Evolutionary conservation across 805 yeast genomes (phyloP), one percentile per base, ranked within the genome.

Genomic region (Sugiyamaella smithiae): DNA sequence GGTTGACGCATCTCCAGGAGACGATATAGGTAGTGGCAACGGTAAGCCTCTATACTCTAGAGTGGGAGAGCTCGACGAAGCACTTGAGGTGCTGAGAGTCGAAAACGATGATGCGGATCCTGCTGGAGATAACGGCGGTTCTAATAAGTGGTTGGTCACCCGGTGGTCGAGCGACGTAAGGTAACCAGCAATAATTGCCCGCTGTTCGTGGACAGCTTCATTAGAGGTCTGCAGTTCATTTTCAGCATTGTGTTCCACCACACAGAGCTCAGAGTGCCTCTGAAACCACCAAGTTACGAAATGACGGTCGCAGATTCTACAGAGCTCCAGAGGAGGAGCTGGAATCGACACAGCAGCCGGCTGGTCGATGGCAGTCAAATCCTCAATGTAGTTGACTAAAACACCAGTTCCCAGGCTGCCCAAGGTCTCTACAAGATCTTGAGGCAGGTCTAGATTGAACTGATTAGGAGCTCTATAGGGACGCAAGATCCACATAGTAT

Each of bases 281-380:
- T 91, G 99, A 33, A 93, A 72, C 85, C 95, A 93, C 99, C 99
- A 93, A 3, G 89, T 85, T 3, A 96, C 97, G n/a, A 89, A 82
- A 42, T 77, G 77, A 25, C 82, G 81, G 61, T 93, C 99, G 67
- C 99, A 93, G 23, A 93, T 89, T 42, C 97, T 76, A 65, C 99
- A 93, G 26, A 93, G 69, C 31, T 86, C 88, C 49, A 81, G 75
- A 20, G 83, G 82, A 1, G 96, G 97, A n/a, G 80, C 76, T 0
- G 96, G 95, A 0, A 88, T 50, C 23, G 57, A 47, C 20, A 49
- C 51, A 74, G 50, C 85, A 56, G 84, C 85, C 2, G 81, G 72
- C 12, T 83, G 72, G 6, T 83, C 87, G 35, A 75, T 64, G 29
- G 82, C 87, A 22, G 84, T 78, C 4, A 91, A 70, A 49, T 75